These are phyloP conservation scores for Boletus sp. DNA, from an alignment of 768 basidiomycete species.

Conservation along the genomic window DNA sequence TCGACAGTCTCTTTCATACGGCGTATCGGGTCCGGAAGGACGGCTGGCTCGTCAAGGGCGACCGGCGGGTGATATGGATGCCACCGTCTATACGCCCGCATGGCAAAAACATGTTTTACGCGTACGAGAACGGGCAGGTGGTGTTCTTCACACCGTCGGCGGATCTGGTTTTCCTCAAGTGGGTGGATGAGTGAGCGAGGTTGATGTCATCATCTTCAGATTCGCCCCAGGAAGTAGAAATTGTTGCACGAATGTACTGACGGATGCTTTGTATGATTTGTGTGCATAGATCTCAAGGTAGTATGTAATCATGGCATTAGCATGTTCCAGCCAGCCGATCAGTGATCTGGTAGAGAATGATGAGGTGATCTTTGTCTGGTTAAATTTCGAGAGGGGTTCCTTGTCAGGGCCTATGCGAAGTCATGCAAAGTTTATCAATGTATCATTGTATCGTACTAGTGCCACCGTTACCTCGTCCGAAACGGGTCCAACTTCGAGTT, in stretches of 20 bases:
- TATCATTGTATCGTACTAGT: not conserved
- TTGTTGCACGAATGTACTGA: not conserved
- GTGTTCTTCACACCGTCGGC: not conserved
- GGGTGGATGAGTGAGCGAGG: not conserved
- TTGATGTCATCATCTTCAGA: not conserved
- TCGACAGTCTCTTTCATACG: conserved; percentile 7
- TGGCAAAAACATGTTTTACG: conserved; percentile 1
- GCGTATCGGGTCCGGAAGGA: conserved; percentile 11
- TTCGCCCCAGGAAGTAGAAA: too few relatives aligned
- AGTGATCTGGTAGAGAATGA: too few relatives aligned
- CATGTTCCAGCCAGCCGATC: too few relatives aligned
- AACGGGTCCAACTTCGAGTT: not conserved
- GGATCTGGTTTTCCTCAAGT: not conserved
- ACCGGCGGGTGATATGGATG: conserved; percentile 6
- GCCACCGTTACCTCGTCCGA: not conserved
- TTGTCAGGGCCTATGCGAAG: not conserved
- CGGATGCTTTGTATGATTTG: not conserved
- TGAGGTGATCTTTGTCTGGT: too few relatives aligned
- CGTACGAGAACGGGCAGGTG: conserved; percentile 1
- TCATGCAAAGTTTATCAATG: conserved; percentile 1
- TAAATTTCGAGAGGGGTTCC: not conserved
- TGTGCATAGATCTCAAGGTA: too few relatives aligned
- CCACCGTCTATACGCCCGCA: not conserved
- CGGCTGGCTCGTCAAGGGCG: conserved; percentile 11
- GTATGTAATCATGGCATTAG: too few relatives aligned